These are phyloP conservation scores for Hapsidospora chrysogenum DNA, from an alignment of 495 filamentous ascomycete genomes.

Conservation along the genomic window DNA sequence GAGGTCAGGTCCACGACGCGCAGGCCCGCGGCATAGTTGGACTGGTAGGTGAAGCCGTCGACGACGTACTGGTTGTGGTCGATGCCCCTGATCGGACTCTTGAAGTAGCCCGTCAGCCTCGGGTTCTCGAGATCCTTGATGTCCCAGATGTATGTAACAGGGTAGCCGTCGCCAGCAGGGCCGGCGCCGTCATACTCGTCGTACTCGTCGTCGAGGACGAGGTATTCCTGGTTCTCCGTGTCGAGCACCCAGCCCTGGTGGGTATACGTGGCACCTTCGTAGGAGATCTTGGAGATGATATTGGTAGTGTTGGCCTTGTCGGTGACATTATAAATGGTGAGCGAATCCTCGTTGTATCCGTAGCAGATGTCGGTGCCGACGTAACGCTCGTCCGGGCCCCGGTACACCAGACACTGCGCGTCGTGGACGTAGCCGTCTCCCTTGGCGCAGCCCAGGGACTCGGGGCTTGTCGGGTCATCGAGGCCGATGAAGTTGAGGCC, in stretches of 20 bases:
- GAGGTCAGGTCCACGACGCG: conserved; percentile 30
- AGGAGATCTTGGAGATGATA: conserved; percentile 34
- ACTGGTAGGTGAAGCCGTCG: conserved; percentile 31
- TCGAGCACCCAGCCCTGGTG: conserved; percentile 41
- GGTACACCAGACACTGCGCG: conserved; percentile 37
- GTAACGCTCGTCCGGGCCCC: conserved; percentile 33
- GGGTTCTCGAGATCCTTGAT: conserved; percentile 28
- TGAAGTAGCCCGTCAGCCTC: conserved; percentile 33
- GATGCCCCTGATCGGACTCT: conserved; percentile 20
- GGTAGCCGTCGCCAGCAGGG: conserved; percentile 19
- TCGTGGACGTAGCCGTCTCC: conserved; percentile 40
- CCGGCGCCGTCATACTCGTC: conserved; percentile 29
- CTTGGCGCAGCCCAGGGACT: conserved; percentile 24
- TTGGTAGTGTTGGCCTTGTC: conserved; percentile 27
- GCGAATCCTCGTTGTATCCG: conserved; percentile 31
- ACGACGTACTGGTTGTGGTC: conserved; percentile 42
- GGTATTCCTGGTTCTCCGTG: conserved; percentile 18
- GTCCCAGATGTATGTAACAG: conserved; percentile 37
- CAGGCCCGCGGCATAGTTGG: conserved; percentile 35
- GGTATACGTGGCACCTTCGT: conserved; percentile 33
- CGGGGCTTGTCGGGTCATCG: conserved; percentile 27
- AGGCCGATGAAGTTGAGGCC: conserved; percentile 36
- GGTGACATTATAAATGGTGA: conserved; percentile 35
- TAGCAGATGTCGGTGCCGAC: conserved; percentile 37
- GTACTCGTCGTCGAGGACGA: conserved; percentile 38